A percentile compares a stretch with the other conserved stretches of the same genome.
Conservation (phyloP, 2,329 filamentous ascomycete species). For the Mycogone perniciosa region DNA sequence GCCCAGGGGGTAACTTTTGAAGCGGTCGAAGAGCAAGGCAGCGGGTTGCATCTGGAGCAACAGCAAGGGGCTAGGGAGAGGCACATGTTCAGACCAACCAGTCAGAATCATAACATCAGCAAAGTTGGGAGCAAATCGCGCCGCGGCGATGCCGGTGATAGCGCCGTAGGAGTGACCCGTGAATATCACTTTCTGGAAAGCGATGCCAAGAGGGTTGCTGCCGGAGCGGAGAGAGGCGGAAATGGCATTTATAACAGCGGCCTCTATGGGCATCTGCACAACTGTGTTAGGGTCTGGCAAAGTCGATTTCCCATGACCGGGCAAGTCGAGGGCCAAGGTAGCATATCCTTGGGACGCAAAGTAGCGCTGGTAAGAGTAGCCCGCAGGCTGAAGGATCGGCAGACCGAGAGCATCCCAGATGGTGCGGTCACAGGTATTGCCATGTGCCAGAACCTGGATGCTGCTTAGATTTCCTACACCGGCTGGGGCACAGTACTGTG, state of each 20-base stretch:
- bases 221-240: background rate
- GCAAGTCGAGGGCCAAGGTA: background rate
- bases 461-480: background rate
- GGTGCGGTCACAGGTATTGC: background rate
- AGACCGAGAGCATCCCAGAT: background rate
- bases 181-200: background rate
- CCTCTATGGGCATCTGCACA: background rate
- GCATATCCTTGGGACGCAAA: constrained; percentile 4
- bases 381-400: background rate
- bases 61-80: background rate
- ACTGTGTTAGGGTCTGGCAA: background rate
- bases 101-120: background rate
- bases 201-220: background rate
- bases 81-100: constrained; percentile 2
- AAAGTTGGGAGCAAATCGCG: background rate
- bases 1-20: background rate
- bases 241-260: background rate
- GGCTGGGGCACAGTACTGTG: constrained; percentile 3
- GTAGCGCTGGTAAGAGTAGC: constrained; percentile 1
- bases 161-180: constrained; percentile 1
- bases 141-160: constrained; percentile 1
- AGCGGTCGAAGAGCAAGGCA: constrained; percentile 1
- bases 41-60: constrained; percentile 1
- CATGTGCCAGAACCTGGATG: background rate
- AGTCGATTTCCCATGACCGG: constrained; percentile 1